Conservation (phyloP, 441 rosid species). For the Geranium incanum region DNA sequence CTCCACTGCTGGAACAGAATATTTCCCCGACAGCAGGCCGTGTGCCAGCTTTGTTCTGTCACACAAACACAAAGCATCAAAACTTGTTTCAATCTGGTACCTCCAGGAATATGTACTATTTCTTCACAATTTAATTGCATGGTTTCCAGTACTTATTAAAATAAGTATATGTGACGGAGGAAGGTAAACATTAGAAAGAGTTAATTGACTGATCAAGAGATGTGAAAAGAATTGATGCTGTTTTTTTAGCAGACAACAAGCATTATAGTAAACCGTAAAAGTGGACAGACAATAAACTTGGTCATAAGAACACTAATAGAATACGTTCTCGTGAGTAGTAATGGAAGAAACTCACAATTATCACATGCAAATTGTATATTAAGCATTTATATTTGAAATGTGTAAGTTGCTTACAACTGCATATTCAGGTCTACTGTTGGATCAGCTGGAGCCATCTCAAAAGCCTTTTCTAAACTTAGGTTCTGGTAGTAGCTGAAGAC, state of each 20-base stretch:
- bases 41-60: constrained; percentile 88
- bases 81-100: background rate
- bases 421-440: constrained; percentile 90
- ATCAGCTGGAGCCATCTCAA: constrained; percentile 87
- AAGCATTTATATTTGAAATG: constrained; percentile 19
- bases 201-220: background rate
- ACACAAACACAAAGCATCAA: constrained; percentile 21
- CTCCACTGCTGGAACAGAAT: constrained; percentile 64
- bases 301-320: background rate
- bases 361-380: background rate
- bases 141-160: background rate
- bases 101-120: background rate
- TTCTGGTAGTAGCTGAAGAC: constrained; percentile 53
- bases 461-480: constrained; percentile 65
- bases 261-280: background rate
- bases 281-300: background rate
- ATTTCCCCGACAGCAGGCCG: constrained; percentile 90
- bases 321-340: constrained; percentile 2
- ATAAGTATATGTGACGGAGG: background rate
- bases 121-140: constrained; percentile 6
- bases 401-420: constrained; percentile 66
- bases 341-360: constrained; percentile 9
- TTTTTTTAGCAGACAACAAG: constrained; percentile 9
- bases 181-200: constrained; percentile 2
- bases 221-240: constrained; percentile 9